Base-by-base conservation (phyloP, 495 filamentous ascomycete genomes). In the Annulohypoxylon nitens region DNA sequence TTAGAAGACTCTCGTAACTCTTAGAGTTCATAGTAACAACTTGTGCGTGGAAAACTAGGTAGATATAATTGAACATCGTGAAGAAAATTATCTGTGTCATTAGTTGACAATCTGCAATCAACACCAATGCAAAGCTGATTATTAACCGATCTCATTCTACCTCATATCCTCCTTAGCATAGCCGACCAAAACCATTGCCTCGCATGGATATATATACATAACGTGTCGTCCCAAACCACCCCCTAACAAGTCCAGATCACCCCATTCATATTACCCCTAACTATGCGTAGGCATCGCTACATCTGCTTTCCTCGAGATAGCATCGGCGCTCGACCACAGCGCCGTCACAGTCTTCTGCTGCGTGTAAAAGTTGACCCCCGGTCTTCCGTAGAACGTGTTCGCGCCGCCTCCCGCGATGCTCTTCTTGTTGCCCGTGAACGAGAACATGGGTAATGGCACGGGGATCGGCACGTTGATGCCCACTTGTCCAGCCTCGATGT, bases 381-480 rank as follows among this genome's bases (percentile, higher is more conserved):
- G 91, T 81, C 93, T 92, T 60, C 96, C 96, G 77, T 99, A 99
- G 78, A 99, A 99, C 9, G 93, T 95, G 82, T 90, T 97, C 43
- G 93, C 94, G 64, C 96, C 95, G 23, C 95, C 94, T 43, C 96
- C 96, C 0, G 96, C 96, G 54, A 99, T 87, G 78, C 92, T 95
- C 86, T 92, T 94, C 90, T 99, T 99, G 83, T 98, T 99, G 61
- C 96, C 96, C 18, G 96, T 99, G 84, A 99, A 99, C 60, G 89
- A 92, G 83, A 98, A 99, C 93, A 98, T 97, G 76, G 95, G 93
- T 43, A 97, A 85, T 14, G 96, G 95, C 4, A 97, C 95, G 7
- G 88, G 88, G 65, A 95, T 95, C 25, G 93, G 93, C 18, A 95
- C 92, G 72, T 94, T 94, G 81, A 94, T 90, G 34, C 92, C 92